Evolutionary conservation across 78 protist genomes (phyloP).

Genomic region (Monosiga brevicollis): DNA sequence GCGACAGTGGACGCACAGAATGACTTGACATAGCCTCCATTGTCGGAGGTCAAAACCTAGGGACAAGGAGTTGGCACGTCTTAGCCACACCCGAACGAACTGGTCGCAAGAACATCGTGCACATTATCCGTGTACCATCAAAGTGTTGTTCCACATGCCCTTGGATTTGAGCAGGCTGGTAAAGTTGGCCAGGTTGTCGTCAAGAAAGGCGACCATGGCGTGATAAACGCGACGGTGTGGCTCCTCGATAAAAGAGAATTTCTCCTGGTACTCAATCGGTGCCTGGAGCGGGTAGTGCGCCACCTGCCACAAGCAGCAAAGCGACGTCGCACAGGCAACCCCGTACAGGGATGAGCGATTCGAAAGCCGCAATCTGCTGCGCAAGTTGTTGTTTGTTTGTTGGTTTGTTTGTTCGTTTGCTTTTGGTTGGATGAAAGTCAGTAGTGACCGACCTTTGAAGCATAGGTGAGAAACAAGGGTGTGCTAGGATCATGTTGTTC

Average conservation of each 20-base stretch:
- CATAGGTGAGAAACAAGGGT: slow-evolving; percentile 28
- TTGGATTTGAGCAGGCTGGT: not conserved
- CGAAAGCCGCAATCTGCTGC: too few species aligned
- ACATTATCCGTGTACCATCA: too few species aligned
- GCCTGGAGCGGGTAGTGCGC: slow-evolving; percentile 27
- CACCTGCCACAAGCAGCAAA: too few species aligned
- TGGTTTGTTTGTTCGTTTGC: not conserved
- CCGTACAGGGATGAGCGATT: too few species aligned
- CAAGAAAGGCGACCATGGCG: slow-evolving; percentile 20
- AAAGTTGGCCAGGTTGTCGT: slow-evolving; percentile 9
- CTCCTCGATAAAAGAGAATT: not conserved
- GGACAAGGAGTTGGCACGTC: too few species aligned
- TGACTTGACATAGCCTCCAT: slow-evolving; percentile 19
- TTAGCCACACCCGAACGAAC: too few species aligned
- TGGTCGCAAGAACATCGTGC: too few species aligned
- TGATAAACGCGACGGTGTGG: not conserved
- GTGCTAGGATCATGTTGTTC: not conserved
- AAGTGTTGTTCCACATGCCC: slow-evolving; percentile 35
- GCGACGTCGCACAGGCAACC: too few species aligned
- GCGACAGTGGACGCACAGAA: too few species aligned
- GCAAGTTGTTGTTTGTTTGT: not conserved
- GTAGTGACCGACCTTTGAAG: not conserved
- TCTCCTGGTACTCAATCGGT: not conserved
- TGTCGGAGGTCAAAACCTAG: slow-evolving; percentile 30
- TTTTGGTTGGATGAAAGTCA: not conserved